These are phyloP conservation scores for Coemansia sp. DNA, from an alignment of 371 early-diverging fungal species.

Conservation along the genomic window DNA sequence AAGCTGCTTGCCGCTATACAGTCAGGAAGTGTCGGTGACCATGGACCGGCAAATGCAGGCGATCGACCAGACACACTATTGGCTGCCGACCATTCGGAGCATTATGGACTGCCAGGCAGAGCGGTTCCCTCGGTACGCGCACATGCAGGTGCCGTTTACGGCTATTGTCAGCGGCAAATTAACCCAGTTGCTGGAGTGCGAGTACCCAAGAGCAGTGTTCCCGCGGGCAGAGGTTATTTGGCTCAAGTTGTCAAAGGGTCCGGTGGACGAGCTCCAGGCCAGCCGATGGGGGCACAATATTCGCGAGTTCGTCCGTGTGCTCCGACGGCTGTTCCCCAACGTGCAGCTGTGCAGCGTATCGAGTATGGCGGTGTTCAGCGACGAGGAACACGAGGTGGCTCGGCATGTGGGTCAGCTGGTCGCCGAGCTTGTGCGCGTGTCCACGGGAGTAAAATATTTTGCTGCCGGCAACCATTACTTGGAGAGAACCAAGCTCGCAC, in stretches of 20 bases:
- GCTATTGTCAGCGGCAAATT: constrained; percentile 6
- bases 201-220: constrained; percentile 2
- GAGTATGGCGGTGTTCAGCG: neutral
- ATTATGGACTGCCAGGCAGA: constrained; percentile 1
- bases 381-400: neutral
- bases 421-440: constrained; percentile 4
- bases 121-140: constrained; percentile 7
- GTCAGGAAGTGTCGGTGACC: constrained; percentile 15
- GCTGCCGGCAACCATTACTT: neutral
- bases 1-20: constrained; percentile 17
- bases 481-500: neutral
- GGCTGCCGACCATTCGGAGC: constrained; percentile 2
- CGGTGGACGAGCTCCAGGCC: neutral
- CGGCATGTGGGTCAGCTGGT: neutral
- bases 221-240: constrained; percentile 1
- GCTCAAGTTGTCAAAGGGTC: constrained; percentile 9
- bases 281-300: neutral
- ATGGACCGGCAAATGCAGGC: neutral
- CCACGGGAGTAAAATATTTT: neutral
- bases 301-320: neutral
- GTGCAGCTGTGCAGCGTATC: constrained; percentile 6
- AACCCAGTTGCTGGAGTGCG: neutral
- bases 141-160: constrained; percentile 11
- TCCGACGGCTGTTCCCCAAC: constrained; percentile 21
- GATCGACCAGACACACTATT: constrained; percentile 17